These are phyloP conservation scores for Antarctomyces pellizariae DNA, from an alignment of 495 filamentous ascomycete species.

Conservation along the genomic window DNA sequence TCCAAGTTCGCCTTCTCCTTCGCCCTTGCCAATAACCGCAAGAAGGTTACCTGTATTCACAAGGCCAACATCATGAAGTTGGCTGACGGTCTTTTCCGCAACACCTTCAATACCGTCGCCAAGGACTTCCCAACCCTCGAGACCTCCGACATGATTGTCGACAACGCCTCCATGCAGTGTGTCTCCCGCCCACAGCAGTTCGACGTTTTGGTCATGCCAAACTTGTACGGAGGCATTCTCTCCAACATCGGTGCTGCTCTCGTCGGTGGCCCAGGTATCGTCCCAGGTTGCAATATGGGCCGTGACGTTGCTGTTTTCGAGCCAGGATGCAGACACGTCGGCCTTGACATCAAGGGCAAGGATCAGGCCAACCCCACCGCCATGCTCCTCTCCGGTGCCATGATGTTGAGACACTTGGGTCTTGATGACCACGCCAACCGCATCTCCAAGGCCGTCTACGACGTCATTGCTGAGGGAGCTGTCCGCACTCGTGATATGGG, in stretches of 20 bases:
- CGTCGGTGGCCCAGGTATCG: conserved; percentile 92
- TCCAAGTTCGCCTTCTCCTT: conserved; percentile 97
- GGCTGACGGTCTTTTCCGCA: conserved; percentile 93
- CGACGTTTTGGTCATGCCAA: conserved; percentile 99
- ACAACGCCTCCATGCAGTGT: conserved; percentile 98
- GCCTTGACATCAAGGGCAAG: conserved; percentile 97
- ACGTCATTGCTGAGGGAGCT: conserved; percentile 78
- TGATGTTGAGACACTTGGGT: conserved; percentile 89
- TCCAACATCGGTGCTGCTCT: conserved; percentile 97
- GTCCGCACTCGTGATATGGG: conserved; percentile 87
- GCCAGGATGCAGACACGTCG: conserved; percentile 94
- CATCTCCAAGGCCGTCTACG: conserved; percentile 92
- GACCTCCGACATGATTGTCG: conserved; percentile 97
- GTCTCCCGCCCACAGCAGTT: conserved; percentile 92
- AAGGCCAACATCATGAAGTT: conserved; percentile 99
- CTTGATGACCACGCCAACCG: conserved; percentile 94
- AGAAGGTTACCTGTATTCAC: conserved; percentile 98
- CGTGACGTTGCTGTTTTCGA: conserved; percentile 96
- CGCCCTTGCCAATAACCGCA: conserved; percentile 89
- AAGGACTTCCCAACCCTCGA: conserved; percentile 85
- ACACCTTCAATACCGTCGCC: conserved; percentile 79
- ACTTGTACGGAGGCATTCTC: conserved; percentile 94
- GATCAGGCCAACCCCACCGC: conserved; percentile 97
- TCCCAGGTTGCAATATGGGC: conserved; percentile 98
- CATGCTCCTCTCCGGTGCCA: conserved; percentile 78